Base-by-base conservation (phyloP, 805 yeast genomes). In the Huiozyma naganishii region DNA sequence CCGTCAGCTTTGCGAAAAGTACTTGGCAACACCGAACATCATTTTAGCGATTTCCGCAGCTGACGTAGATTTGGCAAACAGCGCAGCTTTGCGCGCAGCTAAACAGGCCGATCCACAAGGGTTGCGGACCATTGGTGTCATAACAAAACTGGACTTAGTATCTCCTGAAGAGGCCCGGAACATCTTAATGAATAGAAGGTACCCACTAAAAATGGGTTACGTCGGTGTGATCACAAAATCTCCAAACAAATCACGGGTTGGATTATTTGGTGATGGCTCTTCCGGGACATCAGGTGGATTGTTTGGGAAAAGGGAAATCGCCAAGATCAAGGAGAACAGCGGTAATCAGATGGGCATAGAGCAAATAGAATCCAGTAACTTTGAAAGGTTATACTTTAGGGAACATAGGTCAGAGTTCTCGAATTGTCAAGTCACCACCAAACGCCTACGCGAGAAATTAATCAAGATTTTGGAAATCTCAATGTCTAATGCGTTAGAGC, bases 21-120 rank as follows among this genome's bases (percentile, higher is more conserved):
- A 92, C 58, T 71, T 92, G 48, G 86, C 83, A 55, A 80, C 83
- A 11, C 99, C 99, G 23, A 92, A 92, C 58, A 86, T 92, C 41
- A 92, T 92, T 36, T 70, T 92, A 53, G 98, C 98, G 0, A 92
- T 94, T 27, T 86, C 95, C 8, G 87, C 98, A 0, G 98, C 98
- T 0, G 97, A 92, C 64, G 99, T 92, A 2, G 99, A 92, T 68
- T 69, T 92, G 54, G 98, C 98, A 0, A 92, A 92, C 62, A 87
- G 97, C 30, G 77, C 96, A 1, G 97, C 98, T 0, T 73, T 92
- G 46, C 71, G 95, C 45, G 97, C 98, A 0, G 83, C 95, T 6
- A 81, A 89, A 50, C 48, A 71, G 11, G 89, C 92, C 0, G 99
- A 92, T 61, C 98, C 98, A 12, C 72, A 77, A 39, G 98, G 99